A percentile compares a stretch with the other conserved stretches of the same genome.
Conservation (phyloP, 2,329 filamentous ascomycete species). For the Neoarthrinium moseri region DNA sequence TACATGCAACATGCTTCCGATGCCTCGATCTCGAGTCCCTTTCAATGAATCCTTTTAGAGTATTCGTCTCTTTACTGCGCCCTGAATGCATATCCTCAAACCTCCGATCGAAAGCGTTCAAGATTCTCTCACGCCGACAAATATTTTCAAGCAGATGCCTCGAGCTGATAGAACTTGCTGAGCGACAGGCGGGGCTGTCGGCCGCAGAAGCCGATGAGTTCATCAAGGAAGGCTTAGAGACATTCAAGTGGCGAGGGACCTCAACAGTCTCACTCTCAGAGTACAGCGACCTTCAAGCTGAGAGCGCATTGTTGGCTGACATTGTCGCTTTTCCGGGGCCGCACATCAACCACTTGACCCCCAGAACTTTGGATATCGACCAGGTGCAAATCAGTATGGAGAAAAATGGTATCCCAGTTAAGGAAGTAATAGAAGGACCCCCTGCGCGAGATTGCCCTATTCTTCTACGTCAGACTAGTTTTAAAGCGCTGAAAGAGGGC, state of each 20-base stretch:
- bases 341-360: slow-evolving; percentile 5
- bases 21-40: slow-evolving; percentile 3
- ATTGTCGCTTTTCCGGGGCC: slow-evolving; percentile 3
- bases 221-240: slow-evolving; percentile 1
- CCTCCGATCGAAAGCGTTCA: not conserved
- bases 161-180: not conserved
- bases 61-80: slow-evolving; percentile 4
- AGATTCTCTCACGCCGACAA: not conserved
- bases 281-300: not conserved
- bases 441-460: not conserved
- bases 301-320: slow-evolving; percentile 3
- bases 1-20: slow-evolving; percentile 3
- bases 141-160: slow-evolving; percentile 3
- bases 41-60: not conserved
- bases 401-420: slow-evolving; percentile 2
- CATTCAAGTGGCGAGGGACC: slow-evolving; percentile 3
- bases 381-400: not conserved
- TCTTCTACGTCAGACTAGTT: slow-evolving; percentile 1
- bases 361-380: slow-evolving; percentile 5
- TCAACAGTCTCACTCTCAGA: slow-evolving; percentile 1
- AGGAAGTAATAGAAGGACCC: slow-evolving; percentile 2
- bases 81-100: not conserved
- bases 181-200: not conserved
- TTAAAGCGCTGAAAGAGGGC: slow-evolving; percentile 3
- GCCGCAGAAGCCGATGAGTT: not conserved